phyloP scores from a whole-genome alignment of 2,329 filamentous ascomycete genomes.

The Beauveria sp. region DNA sequence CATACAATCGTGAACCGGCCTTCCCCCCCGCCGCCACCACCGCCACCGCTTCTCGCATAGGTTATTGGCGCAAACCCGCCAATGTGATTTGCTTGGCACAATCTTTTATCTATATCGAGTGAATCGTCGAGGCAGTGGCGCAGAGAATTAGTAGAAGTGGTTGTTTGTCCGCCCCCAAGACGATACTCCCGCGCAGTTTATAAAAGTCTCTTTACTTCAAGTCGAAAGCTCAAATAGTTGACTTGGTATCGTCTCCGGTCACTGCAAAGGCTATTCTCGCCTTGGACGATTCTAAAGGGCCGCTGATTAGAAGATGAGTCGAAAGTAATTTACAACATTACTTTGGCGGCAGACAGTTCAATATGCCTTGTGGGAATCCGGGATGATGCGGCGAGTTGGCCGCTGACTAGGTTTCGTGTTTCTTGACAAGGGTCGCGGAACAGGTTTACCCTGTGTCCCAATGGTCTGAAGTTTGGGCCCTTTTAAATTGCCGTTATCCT shows the following conservation, averaged over 20 bases:
- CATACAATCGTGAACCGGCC: not conserved
- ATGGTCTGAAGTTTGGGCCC: not conserved
- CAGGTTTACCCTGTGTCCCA: not conserved
- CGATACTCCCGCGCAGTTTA: not conserved
- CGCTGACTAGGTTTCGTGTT: not conserved
- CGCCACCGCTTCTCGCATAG: slow-evolving; percentile 11
- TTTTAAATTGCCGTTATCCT: not conserved
- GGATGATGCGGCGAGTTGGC: not conserved
- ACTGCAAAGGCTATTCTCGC: not conserved
- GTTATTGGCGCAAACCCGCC: not conserved
- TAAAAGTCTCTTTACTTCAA: not conserved
- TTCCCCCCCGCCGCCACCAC: not conserved
- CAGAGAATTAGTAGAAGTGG: not conserved
- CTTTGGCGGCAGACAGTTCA: not conserved
- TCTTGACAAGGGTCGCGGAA: not conserved
- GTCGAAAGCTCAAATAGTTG: not conserved
- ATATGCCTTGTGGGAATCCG: not conserved
- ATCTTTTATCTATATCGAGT: not conserved
- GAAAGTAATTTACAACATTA: too few species aligned
- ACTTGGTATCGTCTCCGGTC: not conserved
- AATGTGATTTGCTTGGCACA: not conserved
- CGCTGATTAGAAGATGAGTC: too few species aligned
- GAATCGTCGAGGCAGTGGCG: not conserved
- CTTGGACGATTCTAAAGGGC: too few species aligned
- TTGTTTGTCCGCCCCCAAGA: not conserved